Conservation (phyloP, 2,329 filamentous ascomycete species). For the Monilinia laxa region DNA sequence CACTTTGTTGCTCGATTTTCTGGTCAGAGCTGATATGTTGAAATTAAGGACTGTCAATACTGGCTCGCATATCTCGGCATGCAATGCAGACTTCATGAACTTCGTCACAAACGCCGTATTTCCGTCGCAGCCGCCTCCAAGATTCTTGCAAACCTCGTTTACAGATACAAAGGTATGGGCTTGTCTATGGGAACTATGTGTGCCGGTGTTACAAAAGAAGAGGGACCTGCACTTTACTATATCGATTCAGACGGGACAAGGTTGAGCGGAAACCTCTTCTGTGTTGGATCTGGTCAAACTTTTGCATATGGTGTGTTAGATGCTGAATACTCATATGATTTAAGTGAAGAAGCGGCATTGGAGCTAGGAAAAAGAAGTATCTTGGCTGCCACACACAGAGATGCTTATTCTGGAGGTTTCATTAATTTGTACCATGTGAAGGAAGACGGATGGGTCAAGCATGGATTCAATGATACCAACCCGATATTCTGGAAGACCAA, state of each 20-base stretch:
- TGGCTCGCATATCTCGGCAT: constrained; percentile 98
- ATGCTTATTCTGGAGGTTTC: constrained; percentile 97
- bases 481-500: constrained; percentile 99
- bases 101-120: constrained; percentile 98
- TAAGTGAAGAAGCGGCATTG: constrained; percentile 83
- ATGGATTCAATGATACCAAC: constrained; percentile 97
- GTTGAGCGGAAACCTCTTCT: constrained; percentile 92
- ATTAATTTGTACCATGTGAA: constrained; percentile 99
- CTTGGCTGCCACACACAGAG: constrained; percentile 90
- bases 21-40: constrained; percentile 7
- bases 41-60: constrained; percentile 86
- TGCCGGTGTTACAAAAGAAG: constrained; percentile 90
- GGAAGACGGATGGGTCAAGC: constrained; percentile 98
- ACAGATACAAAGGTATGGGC: constrained; percentile 98
- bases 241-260: constrained; percentile 97
- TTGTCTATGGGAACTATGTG: constrained; percentile 99
- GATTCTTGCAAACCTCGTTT: constrained; percentile 97
- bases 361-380: constrained; percentile 91
- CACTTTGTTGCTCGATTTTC: neutral
- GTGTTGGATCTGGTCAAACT: constrained; percentile 95
- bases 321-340: constrained; percentile 88
- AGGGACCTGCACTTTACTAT: constrained; percentile 97
- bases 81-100: constrained; percentile 98
- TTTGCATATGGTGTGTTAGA: constrained; percentile 98
- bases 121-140: constrained; percentile 96